Evolutionary conservation across 2,329 filamentous ascomycete genomes (phyloP).

Genomic region (Coniochaeta sp.): DNA sequence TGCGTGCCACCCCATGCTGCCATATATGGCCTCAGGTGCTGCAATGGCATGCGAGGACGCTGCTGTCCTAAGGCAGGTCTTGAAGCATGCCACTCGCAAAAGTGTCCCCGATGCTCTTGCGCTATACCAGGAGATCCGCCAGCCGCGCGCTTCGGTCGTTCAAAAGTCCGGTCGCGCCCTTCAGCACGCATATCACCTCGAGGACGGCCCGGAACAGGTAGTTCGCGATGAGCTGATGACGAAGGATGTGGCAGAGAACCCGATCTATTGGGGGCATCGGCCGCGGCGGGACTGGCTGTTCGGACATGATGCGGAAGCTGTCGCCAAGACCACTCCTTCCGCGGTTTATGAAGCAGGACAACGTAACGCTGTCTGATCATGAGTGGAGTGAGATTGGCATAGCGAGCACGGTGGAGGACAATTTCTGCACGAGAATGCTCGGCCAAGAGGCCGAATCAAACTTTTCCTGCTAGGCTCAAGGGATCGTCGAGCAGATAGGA

Average conservation of each 20-base stretch:
- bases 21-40: conserved; percentile 38
- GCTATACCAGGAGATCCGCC: neutral
- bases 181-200: conserved; percentile 8
- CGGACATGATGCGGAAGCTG: conserved; percentile 14
- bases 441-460: no score
- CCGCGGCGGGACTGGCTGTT: conserved; percentile 27
- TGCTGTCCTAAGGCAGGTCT: neutral
- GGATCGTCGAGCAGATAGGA: no score
- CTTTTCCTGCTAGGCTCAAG: no score
- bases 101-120: neutral
- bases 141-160: conserved; percentile 9
- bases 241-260: conserved; percentile 7
- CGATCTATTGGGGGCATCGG: conserved; percentile 15
- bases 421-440: no score
- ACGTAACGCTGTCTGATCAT: no score
- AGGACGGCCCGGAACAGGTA: conserved; percentile 9
- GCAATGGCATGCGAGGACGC: neutral
- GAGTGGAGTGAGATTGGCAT: no score
- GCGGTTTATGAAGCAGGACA: no score
- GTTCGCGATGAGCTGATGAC: conserved; percentile 11
- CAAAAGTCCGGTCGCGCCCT: conserved; percentile 14
- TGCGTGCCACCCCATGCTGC: conserved; percentile 37
- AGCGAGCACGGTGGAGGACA: no score
- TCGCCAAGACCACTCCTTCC: no score
- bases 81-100: neutral